Evolutionary conservation across 208 protist species (phyloP).

Genomic region (Acanthamoeba healyi): DNA sequence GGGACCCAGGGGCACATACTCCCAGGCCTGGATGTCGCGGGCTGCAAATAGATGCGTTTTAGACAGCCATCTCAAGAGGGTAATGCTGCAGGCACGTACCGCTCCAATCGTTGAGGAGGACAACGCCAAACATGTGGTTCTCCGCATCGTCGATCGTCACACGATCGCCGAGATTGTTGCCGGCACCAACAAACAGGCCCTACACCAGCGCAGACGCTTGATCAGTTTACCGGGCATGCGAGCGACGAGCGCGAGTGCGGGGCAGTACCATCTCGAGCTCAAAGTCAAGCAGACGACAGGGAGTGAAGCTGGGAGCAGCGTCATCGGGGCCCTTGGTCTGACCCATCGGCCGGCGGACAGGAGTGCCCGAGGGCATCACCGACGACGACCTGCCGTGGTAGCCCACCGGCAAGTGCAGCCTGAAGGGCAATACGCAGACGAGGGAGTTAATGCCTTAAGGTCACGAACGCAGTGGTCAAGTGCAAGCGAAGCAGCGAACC

Average conservation of each 20-base stretch:
- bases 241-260: too few relatives aligned
- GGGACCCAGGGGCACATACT: conserved; percentile 94
- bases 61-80: too few relatives aligned
- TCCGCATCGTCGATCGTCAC: conserved; percentile 90
- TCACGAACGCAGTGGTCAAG: background rate
- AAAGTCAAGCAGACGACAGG: conserved; percentile 90
- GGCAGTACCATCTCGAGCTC: conserved; percentile 91
- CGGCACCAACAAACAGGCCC: conserved; percentile 90
- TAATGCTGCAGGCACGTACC: conserved; percentile 67
- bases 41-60: too few relatives aligned
- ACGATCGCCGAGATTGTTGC: conserved; percentile 90
- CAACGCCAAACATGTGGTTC: conserved; percentile 93
- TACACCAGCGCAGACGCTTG: background rate
- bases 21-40: conserved; percentile 94
- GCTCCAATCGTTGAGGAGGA: conserved; percentile 95
- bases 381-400: conserved; percentile 94
- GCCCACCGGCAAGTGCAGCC: conserved; percentile 93
- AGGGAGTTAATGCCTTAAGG: conserved; percentile 19
- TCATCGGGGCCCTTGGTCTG: conserved; percentile 86
- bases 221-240: too few relatives aligned
- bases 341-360: conserved; percentile 90
- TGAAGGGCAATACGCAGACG: background rate
- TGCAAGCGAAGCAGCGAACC: conserved; percentile 74
- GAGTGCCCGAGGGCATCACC: conserved; percentile 91
- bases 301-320: conserved; percentile 80